Evolutionary conservation across 2,329 filamentous ascomycete species (phyloP).

Genomic region (Penicillium sumatraense): DNA sequence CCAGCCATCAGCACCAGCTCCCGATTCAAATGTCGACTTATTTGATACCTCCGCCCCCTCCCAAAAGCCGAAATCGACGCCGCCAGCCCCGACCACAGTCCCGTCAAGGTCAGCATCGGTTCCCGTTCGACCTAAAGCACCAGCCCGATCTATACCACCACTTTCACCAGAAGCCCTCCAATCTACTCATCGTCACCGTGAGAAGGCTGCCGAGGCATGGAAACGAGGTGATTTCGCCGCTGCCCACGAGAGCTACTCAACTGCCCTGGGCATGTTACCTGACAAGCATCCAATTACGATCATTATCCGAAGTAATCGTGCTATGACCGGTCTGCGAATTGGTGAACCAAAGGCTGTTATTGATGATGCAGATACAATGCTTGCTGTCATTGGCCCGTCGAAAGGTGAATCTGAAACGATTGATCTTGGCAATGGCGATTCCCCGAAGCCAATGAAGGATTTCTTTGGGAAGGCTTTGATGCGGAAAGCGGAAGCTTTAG

Average conservation of each 20-base stretch:
- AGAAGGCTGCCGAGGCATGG: slow-evolving; percentile 84
- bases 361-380: slow-evolving; percentile 78
- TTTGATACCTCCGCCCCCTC: slow-evolving; percentile 56
- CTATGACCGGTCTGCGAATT: slow-evolving; percentile 86
- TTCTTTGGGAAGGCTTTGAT: slow-evolving; percentile 92
- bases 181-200: slow-evolving; percentile 76
- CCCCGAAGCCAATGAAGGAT: slow-evolving; percentile 84
- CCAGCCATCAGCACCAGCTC: slow-evolving; percentile 49
- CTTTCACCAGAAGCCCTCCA: slow-evolving; percentile 72
- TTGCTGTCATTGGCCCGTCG: slow-evolving; percentile 77
- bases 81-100: slow-evolving; percentile 41
- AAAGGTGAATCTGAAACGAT: slow-evolving; percentile 83
- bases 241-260: slow-evolving; percentile 81
- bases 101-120: slow-evolving; percentile 52
- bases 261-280: slow-evolving; percentile 76
- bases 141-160: slow-evolving; percentile 60
- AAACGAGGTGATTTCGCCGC: slow-evolving; percentile 91
- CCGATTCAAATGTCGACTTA: slow-evolving; percentile 63
- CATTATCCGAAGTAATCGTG: slow-evolving; percentile 87
- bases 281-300: slow-evolving; percentile 80
- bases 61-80: slow-evolving; percentile 37
- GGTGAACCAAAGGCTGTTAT: slow-evolving; percentile 90
- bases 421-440: slow-evolving; percentile 65
- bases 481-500: slow-evolving; percentile 92
- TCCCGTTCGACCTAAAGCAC: slow-evolving; percentile 52